Evolutionary conservation across 345 rosid species (phyloP).

Genomic region (Melaleuca alternifolia): DNA sequence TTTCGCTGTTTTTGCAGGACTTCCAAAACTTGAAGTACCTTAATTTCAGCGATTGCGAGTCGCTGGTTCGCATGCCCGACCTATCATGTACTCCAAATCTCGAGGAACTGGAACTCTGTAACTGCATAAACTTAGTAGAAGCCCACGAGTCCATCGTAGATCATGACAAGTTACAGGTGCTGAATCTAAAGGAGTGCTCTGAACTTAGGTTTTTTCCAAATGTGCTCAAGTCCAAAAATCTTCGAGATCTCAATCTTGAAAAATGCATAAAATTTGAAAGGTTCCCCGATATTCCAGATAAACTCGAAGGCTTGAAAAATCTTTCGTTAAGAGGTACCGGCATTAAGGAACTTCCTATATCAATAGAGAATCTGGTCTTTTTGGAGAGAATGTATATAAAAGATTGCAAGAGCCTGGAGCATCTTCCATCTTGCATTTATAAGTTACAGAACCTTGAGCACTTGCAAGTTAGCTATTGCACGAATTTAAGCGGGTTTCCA

Average conservation of each 20-base stretch:
- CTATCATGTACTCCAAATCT: rapidly evolving
- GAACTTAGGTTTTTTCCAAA: neutral
- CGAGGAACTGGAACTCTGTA: rapidly evolving
- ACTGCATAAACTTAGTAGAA: neutral
- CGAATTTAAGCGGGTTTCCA: neutral
- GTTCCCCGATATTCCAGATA: neutral
- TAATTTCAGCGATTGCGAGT: rapidly evolving
- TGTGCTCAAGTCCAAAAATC: rapidly evolving
- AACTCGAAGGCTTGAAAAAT: rapidly evolving
- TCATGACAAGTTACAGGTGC: rapidly evolving
- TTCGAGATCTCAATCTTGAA: rapidly evolving
- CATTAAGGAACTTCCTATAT: neutral
- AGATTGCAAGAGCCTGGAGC: rapidly evolving
- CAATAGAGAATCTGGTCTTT: rapidly evolving
- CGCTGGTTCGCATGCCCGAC: rapidly evolving
- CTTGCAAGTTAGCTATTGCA: rapidly evolving
- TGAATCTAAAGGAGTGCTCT: rapidly evolving
- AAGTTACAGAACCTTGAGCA: rapidly evolving
- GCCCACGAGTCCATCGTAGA: neutral
- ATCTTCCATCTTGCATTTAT: neutral
- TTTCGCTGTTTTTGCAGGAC: rapidly evolving
- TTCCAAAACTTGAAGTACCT: neutral
- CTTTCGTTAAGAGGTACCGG: rapidly evolving
- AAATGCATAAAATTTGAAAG: neutral
- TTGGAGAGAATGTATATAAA: rapidly evolving